These are phyloP conservation scores for Ceratobasidium papillatum DNA, from an alignment of 1,284 basidiomycete genomes.

Conservation along the genomic window DNA sequence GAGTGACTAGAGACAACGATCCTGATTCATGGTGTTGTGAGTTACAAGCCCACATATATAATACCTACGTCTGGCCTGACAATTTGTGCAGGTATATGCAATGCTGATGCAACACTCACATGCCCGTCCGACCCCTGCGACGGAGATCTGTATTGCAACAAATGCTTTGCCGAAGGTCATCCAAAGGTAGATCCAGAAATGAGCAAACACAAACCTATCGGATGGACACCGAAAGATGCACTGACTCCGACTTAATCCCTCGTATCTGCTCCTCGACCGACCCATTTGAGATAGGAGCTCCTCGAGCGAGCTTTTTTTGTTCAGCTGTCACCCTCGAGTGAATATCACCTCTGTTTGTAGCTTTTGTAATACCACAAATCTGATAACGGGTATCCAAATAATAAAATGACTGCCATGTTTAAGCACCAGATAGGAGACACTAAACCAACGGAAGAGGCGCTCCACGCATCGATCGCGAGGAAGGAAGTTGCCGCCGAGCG, in stretches of 20 bases:
- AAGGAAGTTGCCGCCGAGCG: conserved; percentile 20
- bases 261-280: background rate
- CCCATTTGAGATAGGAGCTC: background rate
- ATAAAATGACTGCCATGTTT: no score
- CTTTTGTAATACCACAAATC: background rate
- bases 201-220: conserved; percentile 40
- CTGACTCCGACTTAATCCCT: conserved; percentile 19
- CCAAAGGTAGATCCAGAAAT: conserved; percentile 29
- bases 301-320: background rate
- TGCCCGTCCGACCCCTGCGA: conserved; percentile 39
- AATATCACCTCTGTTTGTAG: background rate
- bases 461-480: background rate
- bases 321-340: background rate
- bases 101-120: conserved; percentile 40
- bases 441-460: background rate
- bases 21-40: conserved; percentile 44
- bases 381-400: no score
- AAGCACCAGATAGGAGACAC: no score
- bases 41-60: conserved; percentile 21
- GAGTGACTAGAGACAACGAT: conserved; percentile 42
- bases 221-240: conserved; percentile 32
- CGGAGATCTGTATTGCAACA: conserved; percentile 42
- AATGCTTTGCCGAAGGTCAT: conserved; percentile 42
- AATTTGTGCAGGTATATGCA: conserved; percentile 41
- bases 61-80: background rate